Percentiles rank a stretch among this genome's conserved stretches.
Evolutionary conservation across 768 basidiomycete species (phyloP).

Genomic region (Porpolomopsis calyptriformis): DNA sequence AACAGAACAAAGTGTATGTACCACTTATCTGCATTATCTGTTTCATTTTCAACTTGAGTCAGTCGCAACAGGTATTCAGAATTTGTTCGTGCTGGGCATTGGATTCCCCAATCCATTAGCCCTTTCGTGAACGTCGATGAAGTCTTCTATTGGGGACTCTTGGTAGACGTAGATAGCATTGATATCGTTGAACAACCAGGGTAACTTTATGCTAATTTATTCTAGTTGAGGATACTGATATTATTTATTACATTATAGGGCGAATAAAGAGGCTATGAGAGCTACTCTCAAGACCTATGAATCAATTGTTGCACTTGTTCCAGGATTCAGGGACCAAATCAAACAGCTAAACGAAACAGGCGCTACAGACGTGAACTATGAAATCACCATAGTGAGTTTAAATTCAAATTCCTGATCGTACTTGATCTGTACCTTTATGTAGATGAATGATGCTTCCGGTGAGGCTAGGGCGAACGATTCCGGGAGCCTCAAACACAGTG

Average conservation of each 20-base stretch:
- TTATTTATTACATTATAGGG: not conserved
- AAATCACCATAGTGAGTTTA: not conserved
- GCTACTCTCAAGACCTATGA: conserved; percentile 1
- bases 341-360: not conserved
- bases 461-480: conserved; percentile 1
- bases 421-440: not conserved
- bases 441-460: conserved; percentile 1
- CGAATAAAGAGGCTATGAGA: not conserved
- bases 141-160: not conserved
- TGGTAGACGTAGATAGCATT: not conserved
- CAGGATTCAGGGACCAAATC: conserved; percentile 5
- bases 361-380: not conserved
- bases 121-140: not conserved
- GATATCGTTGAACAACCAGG: not conserved
- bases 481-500: not conserved
- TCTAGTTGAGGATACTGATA: not conserved
- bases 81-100: not conserved
- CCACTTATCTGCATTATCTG: not conserved
- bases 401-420: not conserved
- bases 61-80: not conserved
- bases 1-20: not conserved
- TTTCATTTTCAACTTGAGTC: not conserved
- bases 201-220: not conserved
- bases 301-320: not conserved
- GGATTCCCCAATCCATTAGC: not conserved